Conservation (phyloP, 2,329 filamentous ascomycete genomes). For the Aspergillus ibericus region DNA sequence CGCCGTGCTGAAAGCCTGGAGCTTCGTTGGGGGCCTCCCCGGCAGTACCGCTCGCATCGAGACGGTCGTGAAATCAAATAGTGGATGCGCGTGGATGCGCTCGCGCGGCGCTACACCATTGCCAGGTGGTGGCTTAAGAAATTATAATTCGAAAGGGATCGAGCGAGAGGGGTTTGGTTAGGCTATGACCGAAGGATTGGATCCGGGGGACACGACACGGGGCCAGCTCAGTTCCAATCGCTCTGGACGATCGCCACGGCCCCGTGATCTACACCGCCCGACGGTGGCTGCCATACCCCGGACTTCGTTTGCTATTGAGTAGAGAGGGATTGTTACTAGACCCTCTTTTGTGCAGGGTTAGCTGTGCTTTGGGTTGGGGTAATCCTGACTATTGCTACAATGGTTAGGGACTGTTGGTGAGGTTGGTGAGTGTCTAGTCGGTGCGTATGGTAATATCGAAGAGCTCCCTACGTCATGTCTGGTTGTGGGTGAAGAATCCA, state of each 20-base stretch:
- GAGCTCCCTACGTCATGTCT: too few species aligned
- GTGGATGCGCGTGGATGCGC: slow-evolving; percentile 27
- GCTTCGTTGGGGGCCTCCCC: slow-evolving; percentile 73
- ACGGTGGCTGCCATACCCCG: too few species aligned
- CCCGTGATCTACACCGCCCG: neutral
- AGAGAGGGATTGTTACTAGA: too few species aligned
- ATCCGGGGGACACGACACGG: neutral
- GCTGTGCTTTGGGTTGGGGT: too few species aligned
- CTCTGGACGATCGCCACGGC: neutral
- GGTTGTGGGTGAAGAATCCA: too few species aligned
- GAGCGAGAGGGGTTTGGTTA: neutral
- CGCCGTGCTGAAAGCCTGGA: slow-evolving; percentile 73
- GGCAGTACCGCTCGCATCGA: slow-evolving; percentile 78
- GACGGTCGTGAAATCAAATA: slow-evolving; percentile 34
- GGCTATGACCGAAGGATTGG: neutral
- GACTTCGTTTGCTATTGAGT: too few species aligned
- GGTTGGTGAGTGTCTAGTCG: too few species aligned
- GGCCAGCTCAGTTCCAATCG: neutral
- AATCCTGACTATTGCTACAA: too few species aligned
- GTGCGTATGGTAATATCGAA: too few species aligned
- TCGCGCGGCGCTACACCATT: slow-evolving; percentile 35
- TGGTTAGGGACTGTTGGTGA: too few species aligned
- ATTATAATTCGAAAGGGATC: neutral
- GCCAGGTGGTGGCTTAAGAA: slow-evolving; percentile 14
- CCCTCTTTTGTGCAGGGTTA: too few species aligned